Conservation (phyloP, 2,329 filamentous ascomycete species). For the Lachnellula occidentalis region DNA sequence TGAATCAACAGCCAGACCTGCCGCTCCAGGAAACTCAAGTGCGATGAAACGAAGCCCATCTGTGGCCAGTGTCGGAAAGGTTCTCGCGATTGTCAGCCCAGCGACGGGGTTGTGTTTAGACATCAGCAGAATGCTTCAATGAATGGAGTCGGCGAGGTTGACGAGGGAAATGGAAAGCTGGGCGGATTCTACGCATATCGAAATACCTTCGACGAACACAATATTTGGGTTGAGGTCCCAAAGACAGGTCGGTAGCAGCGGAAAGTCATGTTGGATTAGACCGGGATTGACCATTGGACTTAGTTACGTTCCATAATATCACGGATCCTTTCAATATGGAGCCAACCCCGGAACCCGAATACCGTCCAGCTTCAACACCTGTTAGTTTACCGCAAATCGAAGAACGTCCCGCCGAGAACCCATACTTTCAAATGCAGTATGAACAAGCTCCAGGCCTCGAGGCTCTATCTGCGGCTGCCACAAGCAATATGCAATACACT, state of each 20-base stretch:
- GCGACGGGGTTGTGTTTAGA: slow-evolving; percentile 59
- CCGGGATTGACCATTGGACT: slow-evolving; percentile 22
- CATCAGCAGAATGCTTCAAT: slow-evolving; percentile 67
- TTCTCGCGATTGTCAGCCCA: slow-evolving; percentile 53
- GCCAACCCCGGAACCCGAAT: slow-evolving; percentile 33
- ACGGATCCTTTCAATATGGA: slow-evolving; percentile 56
- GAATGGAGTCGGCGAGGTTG: slow-evolving; percentile 44
- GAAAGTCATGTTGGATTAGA: neutral
- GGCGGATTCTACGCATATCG: slow-evolving; percentile 62
- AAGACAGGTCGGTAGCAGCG: slow-evolving; percentile 41
- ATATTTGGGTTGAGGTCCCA: slow-evolving; percentile 58
- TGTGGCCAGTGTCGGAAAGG: slow-evolving; percentile 56
- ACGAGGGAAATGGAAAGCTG: slow-evolving; percentile 37
- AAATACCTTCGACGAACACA: slow-evolving; percentile 56
- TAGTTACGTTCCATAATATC: slow-evolving; percentile 56
- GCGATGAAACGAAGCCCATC: slow-evolving; percentile 55
- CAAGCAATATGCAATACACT: slow-evolving; percentile 34
- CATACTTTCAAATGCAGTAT: slow-evolving; percentile 17
- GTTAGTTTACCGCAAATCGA: slow-evolving; percentile 15
- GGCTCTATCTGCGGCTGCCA: slow-evolving; percentile 47
- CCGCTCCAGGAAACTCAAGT: slow-evolving; percentile 58
- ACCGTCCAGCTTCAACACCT: slow-evolving; percentile 11
- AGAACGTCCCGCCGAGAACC: slow-evolving; percentile 17
- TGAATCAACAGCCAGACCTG: slow-evolving; percentile 43
- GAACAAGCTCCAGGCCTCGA: slow-evolving; percentile 47